Evolutionary conservation across 441 rosid species (phyloP).

Genomic region (Biscutella laevigata): DNA sequence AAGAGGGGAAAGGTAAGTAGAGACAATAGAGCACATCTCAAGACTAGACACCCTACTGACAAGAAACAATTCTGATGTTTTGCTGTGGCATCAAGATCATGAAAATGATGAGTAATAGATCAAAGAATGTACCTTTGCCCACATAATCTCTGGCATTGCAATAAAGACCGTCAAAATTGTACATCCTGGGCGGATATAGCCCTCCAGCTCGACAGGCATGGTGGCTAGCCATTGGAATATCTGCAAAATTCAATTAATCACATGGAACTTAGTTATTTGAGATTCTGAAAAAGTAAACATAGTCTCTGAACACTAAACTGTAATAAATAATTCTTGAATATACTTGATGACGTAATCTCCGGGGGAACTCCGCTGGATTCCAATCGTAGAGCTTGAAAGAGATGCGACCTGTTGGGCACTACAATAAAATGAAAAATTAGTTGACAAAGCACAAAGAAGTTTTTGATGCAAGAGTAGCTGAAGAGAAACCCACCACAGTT

Average conservation of each 20-base stretch:
- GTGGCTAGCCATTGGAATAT: constrained; percentile 89
- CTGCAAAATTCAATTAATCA: constrained; percentile 38
- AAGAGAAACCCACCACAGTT: constrained; percentile 52
- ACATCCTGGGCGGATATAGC: constrained; percentile 97
- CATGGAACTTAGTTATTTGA: constrained; percentile 23
- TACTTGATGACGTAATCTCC: constrained; percentile 99
- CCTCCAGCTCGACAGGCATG: constrained; percentile 97
- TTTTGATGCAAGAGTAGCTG: constrained; percentile 5
- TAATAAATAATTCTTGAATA: constrained; percentile 37
- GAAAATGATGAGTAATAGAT: not conserved
- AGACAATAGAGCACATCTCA: not conserved
- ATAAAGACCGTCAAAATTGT: constrained; percentile 76
- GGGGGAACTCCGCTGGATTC: constrained; percentile 98
- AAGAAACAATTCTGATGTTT: not conserved
- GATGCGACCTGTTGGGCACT: constrained; percentile 96
- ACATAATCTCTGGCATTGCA: constrained; percentile 83
- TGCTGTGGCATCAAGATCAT: constrained; percentile 5
- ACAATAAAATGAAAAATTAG: constrained; percentile 28
- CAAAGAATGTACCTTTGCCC: constrained; percentile 58
- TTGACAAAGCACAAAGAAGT: not conserved
- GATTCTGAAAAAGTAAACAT: constrained; percentile 13
- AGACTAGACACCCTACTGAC: constrained; percentile 7
- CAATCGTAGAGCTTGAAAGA: constrained; percentile 98
- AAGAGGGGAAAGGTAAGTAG: not conserved
- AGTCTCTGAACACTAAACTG: constrained; percentile 53